Conservation (phyloP, 305 asterid genomes). For the Fraxinus xanthoxyloides region DNA sequence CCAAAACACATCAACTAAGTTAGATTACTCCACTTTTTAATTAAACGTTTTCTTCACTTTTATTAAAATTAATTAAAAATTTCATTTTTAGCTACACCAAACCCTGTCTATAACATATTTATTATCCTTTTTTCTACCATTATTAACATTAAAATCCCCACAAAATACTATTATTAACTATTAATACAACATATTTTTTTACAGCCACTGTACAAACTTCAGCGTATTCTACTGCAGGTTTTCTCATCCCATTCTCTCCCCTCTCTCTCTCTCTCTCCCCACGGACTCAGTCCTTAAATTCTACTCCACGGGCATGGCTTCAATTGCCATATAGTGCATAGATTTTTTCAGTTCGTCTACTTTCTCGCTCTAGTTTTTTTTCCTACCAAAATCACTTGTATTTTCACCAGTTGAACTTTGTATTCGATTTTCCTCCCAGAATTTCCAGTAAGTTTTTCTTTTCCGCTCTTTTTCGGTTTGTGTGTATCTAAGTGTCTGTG, state of each 20-base stretch:
- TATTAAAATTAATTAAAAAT: no score
- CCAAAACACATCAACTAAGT: no score
- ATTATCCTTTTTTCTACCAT: no score
- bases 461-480: background rate
- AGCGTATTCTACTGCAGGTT: background rate
- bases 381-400: background rate
- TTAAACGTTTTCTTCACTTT: no score
- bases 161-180: no score
- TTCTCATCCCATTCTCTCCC: background rate
- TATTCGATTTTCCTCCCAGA: background rate
- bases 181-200: background rate
- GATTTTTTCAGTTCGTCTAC: slow-evolving; percentile 34
- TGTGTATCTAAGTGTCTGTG: background rate
- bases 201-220: background rate
- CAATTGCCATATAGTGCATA: slow-evolving; percentile 9
- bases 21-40: no score
- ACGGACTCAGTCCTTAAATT: slow-evolving; percentile 36
- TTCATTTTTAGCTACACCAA: no score
- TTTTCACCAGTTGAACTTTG: background rate
- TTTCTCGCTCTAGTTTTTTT: background rate
- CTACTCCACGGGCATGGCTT: slow-evolving; percentile 25
- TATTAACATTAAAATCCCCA: no score
- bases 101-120: no score
- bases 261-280: background rate
- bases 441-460: background rate